These are phyloP conservation scores for Aspergillus uvarum DNA, from an alignment of 2,329 filamentous ascomycete genomes.

Conservation along the genomic window DNA sequence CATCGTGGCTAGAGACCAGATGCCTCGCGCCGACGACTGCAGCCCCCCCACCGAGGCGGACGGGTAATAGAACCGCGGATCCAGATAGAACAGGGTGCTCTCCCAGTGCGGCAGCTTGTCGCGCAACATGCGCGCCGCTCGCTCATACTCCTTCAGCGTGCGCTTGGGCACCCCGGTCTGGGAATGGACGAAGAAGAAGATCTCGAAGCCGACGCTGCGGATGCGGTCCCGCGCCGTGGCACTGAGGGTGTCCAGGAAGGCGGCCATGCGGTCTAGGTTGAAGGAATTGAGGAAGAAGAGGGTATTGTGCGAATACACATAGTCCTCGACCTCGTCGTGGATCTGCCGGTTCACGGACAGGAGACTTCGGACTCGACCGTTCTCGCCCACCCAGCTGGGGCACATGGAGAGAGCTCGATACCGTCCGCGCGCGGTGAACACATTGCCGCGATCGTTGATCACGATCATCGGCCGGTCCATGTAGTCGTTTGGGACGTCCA, in stretches of 20 bases:
- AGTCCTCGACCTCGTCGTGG: constrained; percentile 37
- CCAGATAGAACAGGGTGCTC: constrained; percentile 33
- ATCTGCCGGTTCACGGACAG: constrained; percentile 36
- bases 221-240: constrained; percentile 31
- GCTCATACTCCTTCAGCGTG: constrained; percentile 31
- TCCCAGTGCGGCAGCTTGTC: constrained; percentile 29
- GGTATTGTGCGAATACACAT: constrained; percentile 35
- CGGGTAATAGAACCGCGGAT: constrained; percentile 37
- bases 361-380: constrained; percentile 32
- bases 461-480: constrained; percentile 35
- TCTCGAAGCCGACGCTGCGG: constrained; percentile 38
- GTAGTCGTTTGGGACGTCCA: constrained; percentile 33
- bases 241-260: constrained; percentile 36
- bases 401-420: constrained; percentile 35
- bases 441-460: constrained; percentile 33
- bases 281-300: constrained; percentile 39
- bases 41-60: constrained; percentile 27
- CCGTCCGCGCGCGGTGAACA: constrained; percentile 32
- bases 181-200: constrained; percentile 39
- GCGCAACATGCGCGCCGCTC: constrained; percentile 24
- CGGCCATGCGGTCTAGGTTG: constrained; percentile 29
- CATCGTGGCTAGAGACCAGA: constrained; percentile 31
- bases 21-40: constrained; percentile 31
- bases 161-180: constrained; percentile 36
- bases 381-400: constrained; percentile 35